phyloP scores from a whole-genome alignment of 495 filamentous ascomycete species.

The Hypoxylon cercidicola region DNA sequence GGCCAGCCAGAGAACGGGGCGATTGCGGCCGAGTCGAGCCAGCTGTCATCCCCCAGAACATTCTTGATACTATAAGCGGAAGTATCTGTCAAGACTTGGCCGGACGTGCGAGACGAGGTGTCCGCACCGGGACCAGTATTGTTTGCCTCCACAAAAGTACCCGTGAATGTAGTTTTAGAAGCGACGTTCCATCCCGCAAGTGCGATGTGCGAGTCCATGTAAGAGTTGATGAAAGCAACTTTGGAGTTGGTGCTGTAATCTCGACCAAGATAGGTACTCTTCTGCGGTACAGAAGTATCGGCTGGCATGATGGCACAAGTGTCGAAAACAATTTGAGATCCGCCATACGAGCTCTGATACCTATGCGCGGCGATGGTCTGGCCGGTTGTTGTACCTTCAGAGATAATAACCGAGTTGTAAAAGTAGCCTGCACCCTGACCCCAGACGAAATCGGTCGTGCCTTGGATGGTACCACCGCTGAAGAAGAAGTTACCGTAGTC shows the following conservation, averaged over 20 bases:
- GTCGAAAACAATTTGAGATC: background rate
- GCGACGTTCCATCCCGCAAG: background rate
- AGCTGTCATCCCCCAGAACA: background rate
- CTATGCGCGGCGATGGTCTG: background rate
- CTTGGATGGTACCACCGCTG: background rate
- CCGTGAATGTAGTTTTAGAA: background rate
- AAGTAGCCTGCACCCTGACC: background rate
- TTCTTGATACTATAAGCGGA: background rate
- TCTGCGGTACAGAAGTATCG: background rate
- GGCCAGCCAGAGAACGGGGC: background rate
- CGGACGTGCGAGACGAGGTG: background rate
- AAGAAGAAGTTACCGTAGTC: background rate
- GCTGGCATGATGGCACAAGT: background rate
- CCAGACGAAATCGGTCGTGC: background rate
- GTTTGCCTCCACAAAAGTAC: background rate
- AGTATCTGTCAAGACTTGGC: background rate
- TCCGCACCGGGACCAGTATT: background rate
- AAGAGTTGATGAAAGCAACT: background rate
- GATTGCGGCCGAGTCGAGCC: background rate
- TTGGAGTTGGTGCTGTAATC: constrained; percentile 2
- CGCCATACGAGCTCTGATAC: background rate
- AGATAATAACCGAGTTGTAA: constrained; percentile 1
- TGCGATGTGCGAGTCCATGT: background rate
- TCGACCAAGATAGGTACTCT: background rate
- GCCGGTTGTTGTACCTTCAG: background rate